Percentiles rank a stretch among this genome's conserved stretches.
Conservation (phyloP, 129 eudicot species). For the Chrysanthemum lavandulifolium region DNA sequence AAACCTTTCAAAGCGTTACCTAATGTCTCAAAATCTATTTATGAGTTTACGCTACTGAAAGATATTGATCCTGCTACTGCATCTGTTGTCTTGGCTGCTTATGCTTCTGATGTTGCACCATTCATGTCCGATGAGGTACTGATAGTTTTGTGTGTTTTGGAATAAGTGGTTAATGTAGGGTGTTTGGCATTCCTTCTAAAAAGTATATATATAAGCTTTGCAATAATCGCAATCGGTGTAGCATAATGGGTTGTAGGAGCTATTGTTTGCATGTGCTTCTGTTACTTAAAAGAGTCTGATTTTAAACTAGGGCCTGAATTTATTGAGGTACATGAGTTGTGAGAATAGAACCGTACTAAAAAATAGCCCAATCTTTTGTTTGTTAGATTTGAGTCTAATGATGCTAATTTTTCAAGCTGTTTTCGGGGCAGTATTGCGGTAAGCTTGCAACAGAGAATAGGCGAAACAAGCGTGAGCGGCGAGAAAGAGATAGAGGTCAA, state of each 20-base stretch:
- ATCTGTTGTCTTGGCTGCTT: slow-evolving; percentile 84
- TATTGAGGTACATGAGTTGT: slow-evolving; percentile 58
- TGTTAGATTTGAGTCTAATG: not conserved
- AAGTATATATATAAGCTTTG: no score
- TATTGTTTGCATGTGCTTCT: no score
- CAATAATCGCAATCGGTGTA: no score
- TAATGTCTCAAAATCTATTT: slow-evolving; percentile 56
- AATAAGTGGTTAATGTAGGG: no score
- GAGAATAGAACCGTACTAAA: not conserved
- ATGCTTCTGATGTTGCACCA: slow-evolving; percentile 70
- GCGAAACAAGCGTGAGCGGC: slow-evolving; percentile 85
- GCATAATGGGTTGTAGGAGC: no score
- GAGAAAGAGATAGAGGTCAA: slow-evolving; percentile 34
- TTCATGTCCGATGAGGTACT: slow-evolving; percentile 91
- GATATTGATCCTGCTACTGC: slow-evolving; percentile 98
- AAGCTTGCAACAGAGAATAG: slow-evolving; percentile 78
- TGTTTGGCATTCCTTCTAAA: no score
- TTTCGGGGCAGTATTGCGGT: slow-evolving; percentile 72
- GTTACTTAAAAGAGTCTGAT: slow-evolving; percentile 43
- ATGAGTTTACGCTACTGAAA: slow-evolving; percentile 63
- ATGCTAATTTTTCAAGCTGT: not conserved
- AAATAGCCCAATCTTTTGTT: not conserved
- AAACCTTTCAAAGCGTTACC: slow-evolving; percentile 60
- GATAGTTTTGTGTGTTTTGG: no score
- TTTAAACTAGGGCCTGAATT: slow-evolving; percentile 79